Evolutionary conservation across 1,139 yeast species (phyloP), one percentile per base, ranked within the genome.

Genomic region (Kodamaea derodonti): DNA sequence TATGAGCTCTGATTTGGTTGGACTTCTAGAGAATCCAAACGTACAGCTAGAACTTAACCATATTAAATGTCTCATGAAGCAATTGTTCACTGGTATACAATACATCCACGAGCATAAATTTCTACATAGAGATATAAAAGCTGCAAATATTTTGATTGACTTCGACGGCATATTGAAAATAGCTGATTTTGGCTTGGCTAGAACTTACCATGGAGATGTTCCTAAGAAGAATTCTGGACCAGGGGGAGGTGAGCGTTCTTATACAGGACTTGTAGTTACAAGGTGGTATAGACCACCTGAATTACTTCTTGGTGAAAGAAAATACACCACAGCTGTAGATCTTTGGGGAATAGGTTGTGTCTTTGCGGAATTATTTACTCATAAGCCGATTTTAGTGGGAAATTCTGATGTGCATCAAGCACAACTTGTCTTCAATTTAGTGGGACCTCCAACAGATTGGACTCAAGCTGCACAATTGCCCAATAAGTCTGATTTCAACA

Each of bases 211-310:
- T 42, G 97, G 95, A 1, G 59, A 68, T 1, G 69, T 76, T 0
- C 94, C 95, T 0, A 65, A 64, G n/a, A 46, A 64, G 2, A 74
- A 72, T 2, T 62, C 68, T 2, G 73, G 72, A 0, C 80, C 80
- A 0, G 87, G 87, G 16, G 95, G 95, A 2, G 94, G 95, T 0
- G 78, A 75, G 18, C 69, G 80, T 14, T 75, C 76, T 31, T 88
- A 92, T 52, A 94, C 99, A 0, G 90, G 87, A 3, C 72, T 88
- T 41, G 98, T 92, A 3, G 97, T 92, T 16, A 92, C 98, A 0
- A 65, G 98, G 48, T 92, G 98, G 98, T 92, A 94, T 58, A 70
- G 99, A 39, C 95, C 98, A 1, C 98, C 97, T 0, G 97, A 92
- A 56, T 69, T 92, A 15, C 71, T 92, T 16, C 61, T 92, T 35